These are phyloP conservation scores for Cucurbita pepo DNA, from an alignment of 306 rosid species.

Conservation along the genomic window DNA sequence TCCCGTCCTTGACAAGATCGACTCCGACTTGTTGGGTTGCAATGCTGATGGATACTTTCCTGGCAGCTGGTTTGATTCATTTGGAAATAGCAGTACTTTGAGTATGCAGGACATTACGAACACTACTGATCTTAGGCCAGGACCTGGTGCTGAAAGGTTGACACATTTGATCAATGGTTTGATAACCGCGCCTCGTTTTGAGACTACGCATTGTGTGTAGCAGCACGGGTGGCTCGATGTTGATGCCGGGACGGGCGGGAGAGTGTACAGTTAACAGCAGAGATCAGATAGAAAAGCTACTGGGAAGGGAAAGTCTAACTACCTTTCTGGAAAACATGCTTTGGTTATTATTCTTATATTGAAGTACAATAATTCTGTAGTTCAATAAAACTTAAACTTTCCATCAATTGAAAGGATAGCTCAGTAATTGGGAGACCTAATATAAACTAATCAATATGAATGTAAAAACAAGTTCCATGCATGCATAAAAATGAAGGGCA, in stretches of 20 bases:
- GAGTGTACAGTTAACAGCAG: conserved; percentile 4
- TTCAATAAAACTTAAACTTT: background rate
- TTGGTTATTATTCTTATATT: conserved; percentile 10
- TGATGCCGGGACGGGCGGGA: background rate
- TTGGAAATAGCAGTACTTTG: conserved; percentile 12
- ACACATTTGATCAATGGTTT: conserved; percentile 36
- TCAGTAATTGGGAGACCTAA: too few species aligned
- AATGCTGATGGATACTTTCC: conserved; percentile 40
- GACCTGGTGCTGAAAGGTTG: conserved; percentile 55
- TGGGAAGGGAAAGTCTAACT: background rate
- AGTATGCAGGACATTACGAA: conserved; percentile 17
- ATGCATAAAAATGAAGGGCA: too few species aligned
- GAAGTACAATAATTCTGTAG: conserved; percentile 22
- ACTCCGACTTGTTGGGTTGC: conserved; percentile 38
- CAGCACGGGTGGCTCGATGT: background rate
- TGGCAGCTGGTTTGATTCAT: conserved; percentile 36
- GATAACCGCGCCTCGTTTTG: conserved; percentile 42
- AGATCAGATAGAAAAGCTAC: background rate
- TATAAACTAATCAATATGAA: too few species aligned
- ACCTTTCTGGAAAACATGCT: conserved; percentile 10
- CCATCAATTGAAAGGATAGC: too few species aligned
- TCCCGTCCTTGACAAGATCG: conserved; percentile 37
- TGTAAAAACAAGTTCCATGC: too few species aligned
- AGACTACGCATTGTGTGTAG: conserved; percentile 34
- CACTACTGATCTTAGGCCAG: conserved; percentile 35